A percentile compares a stretch with the other conserved stretches of the same genome.
Conservation (phyloP, 441 rosid genomes). For the Erodium trifolium region DNA sequence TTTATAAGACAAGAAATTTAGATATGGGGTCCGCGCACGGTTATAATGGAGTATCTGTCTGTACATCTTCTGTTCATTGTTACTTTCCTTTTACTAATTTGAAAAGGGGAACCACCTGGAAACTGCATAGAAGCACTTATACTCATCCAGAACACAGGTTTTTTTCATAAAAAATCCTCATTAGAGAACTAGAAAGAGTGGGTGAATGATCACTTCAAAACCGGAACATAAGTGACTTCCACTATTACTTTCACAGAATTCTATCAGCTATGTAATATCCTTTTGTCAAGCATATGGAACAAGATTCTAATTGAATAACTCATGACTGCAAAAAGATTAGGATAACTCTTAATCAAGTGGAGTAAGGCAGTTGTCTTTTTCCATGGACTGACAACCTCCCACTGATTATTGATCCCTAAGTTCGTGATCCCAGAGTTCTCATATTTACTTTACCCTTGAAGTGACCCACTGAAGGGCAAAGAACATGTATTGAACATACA, state of each 20-base stretch:
- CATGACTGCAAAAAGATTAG: not conserved
- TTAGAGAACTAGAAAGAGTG: not conserved
- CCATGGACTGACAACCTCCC: not conserved
- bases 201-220: slow-evolving; percentile 2
- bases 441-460: not conserved
- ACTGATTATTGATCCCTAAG: not conserved
- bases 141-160: not conserved
- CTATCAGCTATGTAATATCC: not conserved
- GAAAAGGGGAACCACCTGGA: not conserved
- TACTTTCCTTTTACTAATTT: not conserved
- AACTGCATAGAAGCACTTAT: not conserved
- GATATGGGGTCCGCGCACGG: not conserved
- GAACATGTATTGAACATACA: not conserved
- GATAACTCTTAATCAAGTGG: not conserved
- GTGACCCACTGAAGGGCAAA: not conserved
- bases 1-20: not conserved
- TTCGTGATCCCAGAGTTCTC: not conserved
- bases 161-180: not conserved
- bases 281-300: not conserved
- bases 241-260: not conserved
- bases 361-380: not conserved
- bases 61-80: not conserved
- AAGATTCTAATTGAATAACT: not conserved
- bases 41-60: not conserved
- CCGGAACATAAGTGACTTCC: not conserved